phyloP scores from a whole-genome alignment of 1,139 yeast genomes.

The Debaryomycetaceae sp. region DNA sequence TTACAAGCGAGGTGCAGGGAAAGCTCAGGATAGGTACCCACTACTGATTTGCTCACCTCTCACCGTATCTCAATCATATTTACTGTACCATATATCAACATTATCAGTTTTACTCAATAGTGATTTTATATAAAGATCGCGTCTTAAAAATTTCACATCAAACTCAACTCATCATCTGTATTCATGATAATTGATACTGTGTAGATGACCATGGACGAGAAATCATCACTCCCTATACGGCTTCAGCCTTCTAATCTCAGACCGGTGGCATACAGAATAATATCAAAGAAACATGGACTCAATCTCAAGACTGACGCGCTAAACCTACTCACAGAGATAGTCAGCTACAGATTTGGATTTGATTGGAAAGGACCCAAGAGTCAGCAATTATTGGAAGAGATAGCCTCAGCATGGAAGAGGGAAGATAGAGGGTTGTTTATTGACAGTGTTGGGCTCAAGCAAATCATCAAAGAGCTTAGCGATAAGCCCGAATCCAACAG shows the following conservation, averaged over 20 bases:
- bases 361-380: constrained; percentile 80
- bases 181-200: neutral
- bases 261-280: constrained; percentile 84
- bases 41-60: neutral
- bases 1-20: neutral
- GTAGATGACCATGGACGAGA: constrained; percentile 1
- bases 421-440: constrained; percentile 85
- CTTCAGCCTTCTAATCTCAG: constrained; percentile 79
- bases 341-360: constrained; percentile 75
- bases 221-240: constrained; percentile 55
- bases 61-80: neutral
- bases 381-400: constrained; percentile 68
- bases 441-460: constrained; percentile 67
- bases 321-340: constrained; percentile 61
- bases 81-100: neutral
- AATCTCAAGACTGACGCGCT: constrained; percentile 87
- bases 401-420: constrained; percentile 81
- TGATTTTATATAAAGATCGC: neutral
- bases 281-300: constrained; percentile 89
- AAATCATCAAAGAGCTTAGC: constrained; percentile 57
- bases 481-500: constrained; percentile 9
- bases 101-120: too few species aligned
- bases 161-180: neutral
- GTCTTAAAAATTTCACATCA: neutral
- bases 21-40: neutral